Evolutionary conservation across 768 basidiomycete species (phyloP), one percentile per base, ranked within the genome.

Genomic region (Xanthoconium purpureum): DNA sequence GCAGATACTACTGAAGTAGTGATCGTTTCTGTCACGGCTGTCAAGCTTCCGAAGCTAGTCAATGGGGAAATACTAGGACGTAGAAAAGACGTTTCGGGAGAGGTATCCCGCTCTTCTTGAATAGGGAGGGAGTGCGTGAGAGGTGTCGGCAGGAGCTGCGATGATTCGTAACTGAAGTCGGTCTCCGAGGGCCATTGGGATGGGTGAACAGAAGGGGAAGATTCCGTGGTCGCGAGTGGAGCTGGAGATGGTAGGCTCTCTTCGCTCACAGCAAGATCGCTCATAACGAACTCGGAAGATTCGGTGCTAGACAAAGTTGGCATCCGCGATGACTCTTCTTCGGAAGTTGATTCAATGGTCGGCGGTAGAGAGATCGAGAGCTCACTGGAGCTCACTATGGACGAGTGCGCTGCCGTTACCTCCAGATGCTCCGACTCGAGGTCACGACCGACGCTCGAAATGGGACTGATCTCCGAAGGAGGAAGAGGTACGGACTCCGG

Each of bases 71-170:
- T 80, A 57, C 80, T 88, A 0, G 89, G 87, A 30, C 86, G 75
- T 65, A 91, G 73, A 67, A 87, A 77, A 0, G 89, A 90, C 0
- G 89, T 89, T 55, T 91, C 90, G 55, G 84, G 86, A 0, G 88
- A 90, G 0, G 64, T 73, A 59, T 91, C 90, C 10, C 63, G 67
- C 5, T 77, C 80, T 43, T 92, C 89, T 1, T 80, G 82, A 43
- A 90, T 67, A 0, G 74, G 73, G 6, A 73, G 59, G 6, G 78
- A 77, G 45, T 73, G 77, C 5, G 82, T 74, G 20, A 87, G 85
- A 17, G 87, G 88, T 3, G 91, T 90, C 1, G 89, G 84, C 6
- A 74, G 76, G 24, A 93, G 74, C n/a, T 88, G 73, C 1, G 88
- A 88, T 0, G 91, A 91, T 20, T 91, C 89, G 58, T 87, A 92